Evolutionary conservation across 306 rosid species (phyloP), one percentile per base, ranked within the genome.

Genomic region (Fagus crenata): DNA sequence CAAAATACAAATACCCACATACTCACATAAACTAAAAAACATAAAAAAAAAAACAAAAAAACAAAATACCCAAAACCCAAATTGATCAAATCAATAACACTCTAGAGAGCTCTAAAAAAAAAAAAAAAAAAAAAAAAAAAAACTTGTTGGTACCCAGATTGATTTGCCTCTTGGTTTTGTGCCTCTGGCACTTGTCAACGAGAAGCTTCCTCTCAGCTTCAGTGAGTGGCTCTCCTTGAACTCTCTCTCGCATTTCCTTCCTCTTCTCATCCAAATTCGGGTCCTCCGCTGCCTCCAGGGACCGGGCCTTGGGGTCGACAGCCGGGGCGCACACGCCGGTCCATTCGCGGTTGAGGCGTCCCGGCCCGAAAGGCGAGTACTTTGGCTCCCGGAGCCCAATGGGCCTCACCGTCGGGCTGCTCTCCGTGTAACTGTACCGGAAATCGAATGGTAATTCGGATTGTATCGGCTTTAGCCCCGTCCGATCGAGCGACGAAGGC

Each of bases 251-350:
- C 84, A 73, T 84, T 77, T 14, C 65, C 86, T 71, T 88, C 84
- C 97, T 88, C 85, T 81, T 78, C 56, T 86, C 91, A 73, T 84
- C 93, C 92, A 92, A 65, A 17, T 76, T 71, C 5, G 87, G 77
- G 7, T 90, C 96, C 71, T 90, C 97, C 58, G 55, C 75, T 2
- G 81, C 88, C 85, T 92, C 97, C 63, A 92, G 65, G 6, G 75
- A 74, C 85, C 76, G 79, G 78, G 85, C 92, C 80, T 80, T 92
- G 9, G 91, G 91, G 80, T 90, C 89, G 77, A 87, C 86, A 5
- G 92, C 97, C 9, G 96, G 96, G 0, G 97, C 97, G 14, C 97
- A 92, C 32, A 95, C 97, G 35, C 98, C 98, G 32, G 94, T 88
- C 98, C 97, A 95, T 1, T 76, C 68, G 7, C 93, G 87, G 77